These are phyloP conservation scores for Marsdenia floribunda DNA, from an alignment of 257 asterid species.

Conservation along the genomic window DNA sequence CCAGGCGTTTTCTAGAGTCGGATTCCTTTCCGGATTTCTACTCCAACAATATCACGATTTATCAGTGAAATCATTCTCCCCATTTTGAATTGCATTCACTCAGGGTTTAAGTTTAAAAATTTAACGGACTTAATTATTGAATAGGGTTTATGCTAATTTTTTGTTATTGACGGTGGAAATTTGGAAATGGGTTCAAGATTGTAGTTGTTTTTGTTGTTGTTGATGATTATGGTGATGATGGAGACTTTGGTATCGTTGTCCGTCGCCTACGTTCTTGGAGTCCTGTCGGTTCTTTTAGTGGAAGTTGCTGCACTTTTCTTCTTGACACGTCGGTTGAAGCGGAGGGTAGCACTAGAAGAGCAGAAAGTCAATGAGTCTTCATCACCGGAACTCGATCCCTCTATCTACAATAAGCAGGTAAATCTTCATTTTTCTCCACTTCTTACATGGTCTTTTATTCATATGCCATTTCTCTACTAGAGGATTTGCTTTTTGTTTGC, in stretches of 20 bases:
- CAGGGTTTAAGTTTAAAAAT: neutral
- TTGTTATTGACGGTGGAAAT: neutral
- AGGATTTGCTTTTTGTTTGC: neutral
- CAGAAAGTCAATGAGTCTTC: constrained; percentile 24
- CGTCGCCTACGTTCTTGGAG: constrained; percentile 61
- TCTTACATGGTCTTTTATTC: neutral
- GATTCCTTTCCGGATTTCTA: neutral
- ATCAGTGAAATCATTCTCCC: neutral
- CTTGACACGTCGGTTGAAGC: constrained; percentile 47
- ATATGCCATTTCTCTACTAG: neutral
- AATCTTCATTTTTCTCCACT: neutral
- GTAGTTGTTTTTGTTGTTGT: neutral
- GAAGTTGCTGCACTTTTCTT: constrained; percentile 52
- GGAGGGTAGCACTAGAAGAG: constrained; percentile 34
- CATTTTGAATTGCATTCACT: neutral
- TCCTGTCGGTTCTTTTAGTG: constrained; percentile 49
- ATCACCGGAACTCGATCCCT: constrained; percentile 37
- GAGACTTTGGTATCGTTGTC: constrained; percentile 45
- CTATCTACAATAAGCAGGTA: constrained; percentile 59
- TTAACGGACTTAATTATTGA: neutral
- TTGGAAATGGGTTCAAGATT: neutral
- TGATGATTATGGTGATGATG: constrained; percentile 3
- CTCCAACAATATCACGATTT: neutral
- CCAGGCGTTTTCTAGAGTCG: neutral
- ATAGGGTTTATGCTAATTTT: neutral